Evolutionary conservation across 164 flowering plant genomes (phyloP).

Genomic region (Hamamelis virginiana): DNA sequence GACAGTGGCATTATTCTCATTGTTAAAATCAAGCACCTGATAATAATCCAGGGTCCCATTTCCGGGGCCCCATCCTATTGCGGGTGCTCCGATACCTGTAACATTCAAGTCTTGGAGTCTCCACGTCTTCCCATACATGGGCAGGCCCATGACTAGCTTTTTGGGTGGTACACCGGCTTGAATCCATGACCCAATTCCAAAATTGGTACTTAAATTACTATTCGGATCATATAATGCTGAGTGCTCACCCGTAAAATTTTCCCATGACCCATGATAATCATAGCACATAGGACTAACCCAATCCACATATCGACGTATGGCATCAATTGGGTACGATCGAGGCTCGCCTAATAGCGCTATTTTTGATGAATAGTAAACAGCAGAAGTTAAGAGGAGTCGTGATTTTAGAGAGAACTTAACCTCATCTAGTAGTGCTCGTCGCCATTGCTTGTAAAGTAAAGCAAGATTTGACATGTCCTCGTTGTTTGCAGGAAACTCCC

Average conservation of each 20-base stretch:
- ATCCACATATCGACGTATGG: conserved; percentile 16
- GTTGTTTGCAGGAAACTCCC: no score
- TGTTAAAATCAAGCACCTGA: no score
- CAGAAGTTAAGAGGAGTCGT: conserved; percentile 17
- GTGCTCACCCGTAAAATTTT: conserved; percentile 23
- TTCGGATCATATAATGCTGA: conserved; percentile 25
- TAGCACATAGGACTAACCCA: conserved; percentile 26
- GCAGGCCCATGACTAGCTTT: no score
- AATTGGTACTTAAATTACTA: conserved; percentile 15
- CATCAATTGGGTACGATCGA: conserved; percentile 10
- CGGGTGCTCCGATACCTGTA: conserved; percentile 21
- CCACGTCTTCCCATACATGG: conserved; percentile 26
- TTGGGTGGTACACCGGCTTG: no score
- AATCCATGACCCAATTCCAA: no score
- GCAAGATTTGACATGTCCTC: conserved; percentile 23
- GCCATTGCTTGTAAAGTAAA: conserved; percentile 11
- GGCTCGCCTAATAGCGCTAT: neutral
- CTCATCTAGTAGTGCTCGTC: conserved; percentile 8
- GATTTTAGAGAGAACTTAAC: neutral
- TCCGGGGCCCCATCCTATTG: conserved; percentile 14
- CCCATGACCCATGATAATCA: no score
- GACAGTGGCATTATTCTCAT: conserved; percentile 20
- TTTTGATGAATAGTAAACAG: conserved; percentile 17
- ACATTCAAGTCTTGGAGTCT: conserved; percentile 21
- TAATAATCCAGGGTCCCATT: no score